phyloP scores from a whole-genome alignment of 1,284 basidiomycete genomes.

The Rhodotorula glutinis region DNA sequence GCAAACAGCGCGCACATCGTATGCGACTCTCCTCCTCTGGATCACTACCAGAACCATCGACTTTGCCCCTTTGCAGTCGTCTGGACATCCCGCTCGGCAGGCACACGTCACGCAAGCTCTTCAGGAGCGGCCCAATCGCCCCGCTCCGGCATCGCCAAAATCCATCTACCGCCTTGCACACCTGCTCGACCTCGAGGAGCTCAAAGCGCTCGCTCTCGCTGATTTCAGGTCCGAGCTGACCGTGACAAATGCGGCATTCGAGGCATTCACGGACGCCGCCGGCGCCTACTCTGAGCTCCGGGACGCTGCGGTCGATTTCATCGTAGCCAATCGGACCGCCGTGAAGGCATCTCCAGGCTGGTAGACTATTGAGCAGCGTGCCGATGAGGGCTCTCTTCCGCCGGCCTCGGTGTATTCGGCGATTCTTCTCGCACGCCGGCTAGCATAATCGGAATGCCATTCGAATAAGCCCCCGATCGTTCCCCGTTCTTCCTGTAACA shows the following conservation, averaged over 20 bases:
- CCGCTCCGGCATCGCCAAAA: constrained; percentile 10
- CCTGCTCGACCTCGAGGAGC: constrained; percentile 1
- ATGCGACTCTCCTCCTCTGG: constrained; percentile 46
- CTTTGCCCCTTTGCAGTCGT: constrained; percentile 12
- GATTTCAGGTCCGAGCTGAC: constrained; percentile 3
- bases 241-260: background rate
- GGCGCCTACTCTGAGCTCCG: background rate
- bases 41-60: constrained; percentile 41
- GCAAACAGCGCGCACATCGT: constrained; percentile 43
- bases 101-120: too few relatives aligned
- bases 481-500: too few relatives aligned
- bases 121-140: background rate
- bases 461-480: too few relatives aligned
- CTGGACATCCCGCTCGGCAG: background rate
- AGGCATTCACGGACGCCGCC: constrained; percentile 9
- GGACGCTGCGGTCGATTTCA: background rate
- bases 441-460: too few relatives aligned
- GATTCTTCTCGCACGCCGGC: background rate
- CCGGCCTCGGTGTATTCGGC: background rate
- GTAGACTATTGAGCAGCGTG: background rate
- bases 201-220: constrained; percentile 1
- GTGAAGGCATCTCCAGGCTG: background rate
- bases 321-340: background rate
- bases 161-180: constrained; percentile 21
- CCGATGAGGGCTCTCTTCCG: background rate